Conservation (phyloP, 768 basidiomycete genomes). For the Tylopilus balloui region DNA sequence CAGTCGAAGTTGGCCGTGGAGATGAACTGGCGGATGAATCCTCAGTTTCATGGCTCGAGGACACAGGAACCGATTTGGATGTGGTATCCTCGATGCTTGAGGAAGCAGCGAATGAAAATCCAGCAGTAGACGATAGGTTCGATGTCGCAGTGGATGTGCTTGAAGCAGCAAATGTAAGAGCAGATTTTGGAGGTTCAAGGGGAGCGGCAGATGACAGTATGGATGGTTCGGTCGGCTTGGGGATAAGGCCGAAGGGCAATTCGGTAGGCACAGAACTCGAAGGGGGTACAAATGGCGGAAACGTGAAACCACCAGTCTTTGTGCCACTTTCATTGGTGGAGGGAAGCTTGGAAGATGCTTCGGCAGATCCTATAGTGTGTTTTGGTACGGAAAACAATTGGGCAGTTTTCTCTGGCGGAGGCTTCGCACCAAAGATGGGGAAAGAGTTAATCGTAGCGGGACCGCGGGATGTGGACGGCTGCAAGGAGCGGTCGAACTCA, state of each 20-base stretch:
- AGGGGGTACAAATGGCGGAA: constrained; percentile 25
- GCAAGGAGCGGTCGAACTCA: constrained; percentile 43
- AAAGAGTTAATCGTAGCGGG: constrained; percentile 8
- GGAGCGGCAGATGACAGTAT: constrained; percentile 11
- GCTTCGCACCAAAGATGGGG: constrained; percentile 11
- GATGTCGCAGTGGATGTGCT: constrained; percentile 4
- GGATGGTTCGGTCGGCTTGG: constrained; percentile 20
- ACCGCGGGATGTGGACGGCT: constrained; percentile 5
- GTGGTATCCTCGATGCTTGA: constrained; percentile 7
- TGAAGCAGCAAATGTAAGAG: constrained; percentile 24
- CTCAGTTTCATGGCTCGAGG: constrained; percentile 13
- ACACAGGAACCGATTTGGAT: constrained; percentile 2
- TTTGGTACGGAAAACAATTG: constrained; percentile 31
- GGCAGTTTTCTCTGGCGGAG: constrained; percentile 15
- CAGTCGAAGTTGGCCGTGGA: constrained; percentile 10
- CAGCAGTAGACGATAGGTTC: constrained; percentile 6
- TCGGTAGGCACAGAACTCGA: constrained; percentile 8
- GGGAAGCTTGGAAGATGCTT: constrained; percentile 7
- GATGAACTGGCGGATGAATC: constrained; percentile 1
- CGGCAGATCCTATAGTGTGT: constrained; percentile 27
- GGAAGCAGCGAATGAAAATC: constrained; percentile 18
- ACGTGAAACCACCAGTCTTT: constrained; percentile 22
- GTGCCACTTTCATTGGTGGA: constrained; percentile 18
- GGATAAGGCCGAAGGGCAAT: constrained; percentile 10
- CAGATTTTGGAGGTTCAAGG: constrained; percentile 26